phyloP scores from a whole-genome alignment of 2,329 filamentous ascomycete species.

The Xylaria digitata region DNA sequence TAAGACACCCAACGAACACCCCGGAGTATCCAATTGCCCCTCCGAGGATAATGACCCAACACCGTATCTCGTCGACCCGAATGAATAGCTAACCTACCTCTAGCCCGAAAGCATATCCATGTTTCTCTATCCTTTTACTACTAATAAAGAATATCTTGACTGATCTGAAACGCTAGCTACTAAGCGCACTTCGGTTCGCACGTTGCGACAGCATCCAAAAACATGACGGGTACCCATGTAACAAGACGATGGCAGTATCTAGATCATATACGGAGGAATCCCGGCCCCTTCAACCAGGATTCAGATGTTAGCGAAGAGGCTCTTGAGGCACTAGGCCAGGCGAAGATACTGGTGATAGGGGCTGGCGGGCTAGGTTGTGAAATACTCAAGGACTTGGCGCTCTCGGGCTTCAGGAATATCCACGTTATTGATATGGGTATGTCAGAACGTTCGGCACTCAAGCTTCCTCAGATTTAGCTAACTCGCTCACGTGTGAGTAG shows the following conservation, averaged over 20 bases:
- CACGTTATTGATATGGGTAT: slow-evolving; percentile 98
- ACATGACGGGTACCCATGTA: slow-evolving; percentile 34
- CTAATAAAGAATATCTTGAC: neutral
- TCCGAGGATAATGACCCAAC: slow-evolving; percentile 3
- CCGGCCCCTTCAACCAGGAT: slow-evolving; percentile 84
- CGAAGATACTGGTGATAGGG: slow-evolving; percentile 84
- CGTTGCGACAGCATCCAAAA: slow-evolving; percentile 5
- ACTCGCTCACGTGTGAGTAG: slow-evolving; percentile 56
- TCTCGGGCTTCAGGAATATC: slow-evolving; percentile 96
- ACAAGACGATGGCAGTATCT: slow-evolving; percentile 76
- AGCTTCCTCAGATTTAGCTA: slow-evolving; percentile 8
- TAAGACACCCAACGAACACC: slow-evolving; percentile 5
- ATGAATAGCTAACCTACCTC: neutral
- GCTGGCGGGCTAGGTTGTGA: slow-evolving; percentile 96
- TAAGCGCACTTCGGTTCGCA: neutral
- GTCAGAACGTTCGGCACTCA: slow-evolving; percentile 42
- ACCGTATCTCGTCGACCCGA: neutral
- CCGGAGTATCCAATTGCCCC: no score
- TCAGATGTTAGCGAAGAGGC: slow-evolving; percentile 64
- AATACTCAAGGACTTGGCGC: slow-evolving; percentile 93
- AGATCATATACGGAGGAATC: slow-evolving; percentile 79
- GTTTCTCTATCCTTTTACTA: neutral
- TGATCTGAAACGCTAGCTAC: neutral
- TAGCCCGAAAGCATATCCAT: neutral
- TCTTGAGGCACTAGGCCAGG: slow-evolving; percentile 69